Evolutionary conservation across 2,329 filamentous ascomycete species (phyloP).

Genomic region (Verticillium alfalfae): DNA sequence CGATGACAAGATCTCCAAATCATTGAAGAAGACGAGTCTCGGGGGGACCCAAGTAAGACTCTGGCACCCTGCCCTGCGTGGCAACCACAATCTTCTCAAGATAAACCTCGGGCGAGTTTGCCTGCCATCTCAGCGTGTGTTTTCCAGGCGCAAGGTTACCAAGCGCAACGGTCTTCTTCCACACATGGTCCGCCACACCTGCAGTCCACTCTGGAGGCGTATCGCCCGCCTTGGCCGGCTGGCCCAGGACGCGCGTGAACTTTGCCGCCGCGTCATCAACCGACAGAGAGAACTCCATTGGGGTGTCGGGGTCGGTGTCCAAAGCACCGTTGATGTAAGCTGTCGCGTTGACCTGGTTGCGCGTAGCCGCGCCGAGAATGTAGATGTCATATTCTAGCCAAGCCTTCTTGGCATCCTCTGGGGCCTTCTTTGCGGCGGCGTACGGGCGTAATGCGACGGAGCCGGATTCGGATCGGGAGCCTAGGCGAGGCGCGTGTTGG

Average conservation of each 20-base stretch:
- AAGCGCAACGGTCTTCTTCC: conserved; percentile 29
- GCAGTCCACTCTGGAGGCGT: conserved; percentile 39
- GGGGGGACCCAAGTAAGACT: conserved; percentile 21
- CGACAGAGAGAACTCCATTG: conserved; percentile 39
- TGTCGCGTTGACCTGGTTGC: conserved; percentile 12
- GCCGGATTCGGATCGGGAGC: conserved; percentile 8
- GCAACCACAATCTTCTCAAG: conserved; percentile 24
- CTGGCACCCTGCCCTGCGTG: conserved; percentile 11
- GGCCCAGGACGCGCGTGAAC: conserved; percentile 22
- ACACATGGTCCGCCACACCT: conserved; percentile 39
- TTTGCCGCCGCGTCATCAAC: conserved; percentile 19
- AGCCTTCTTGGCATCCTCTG: neutral
- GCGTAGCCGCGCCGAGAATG: conserved; percentile 11
- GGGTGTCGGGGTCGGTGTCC: conserved; percentile 40
- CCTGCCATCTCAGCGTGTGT: conserved; percentile 19
- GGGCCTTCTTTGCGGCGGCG: neutral
- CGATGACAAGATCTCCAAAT: no score
- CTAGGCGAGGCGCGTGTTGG: conserved; percentile 2
- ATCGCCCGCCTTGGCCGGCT: conserved; percentile 33
- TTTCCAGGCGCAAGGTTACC: conserved; percentile 8
- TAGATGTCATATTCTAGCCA: conserved; percentile 21
- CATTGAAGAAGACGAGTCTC: conserved; percentile 14
- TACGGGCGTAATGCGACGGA: conserved; percentile 6
- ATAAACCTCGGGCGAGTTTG: conserved; percentile 22
- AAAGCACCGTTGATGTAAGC: conserved; percentile 26